Evolutionary conservation across 768 basidiomycete species (phyloP).

Genomic region (Tephrocybe rancida): DNA sequence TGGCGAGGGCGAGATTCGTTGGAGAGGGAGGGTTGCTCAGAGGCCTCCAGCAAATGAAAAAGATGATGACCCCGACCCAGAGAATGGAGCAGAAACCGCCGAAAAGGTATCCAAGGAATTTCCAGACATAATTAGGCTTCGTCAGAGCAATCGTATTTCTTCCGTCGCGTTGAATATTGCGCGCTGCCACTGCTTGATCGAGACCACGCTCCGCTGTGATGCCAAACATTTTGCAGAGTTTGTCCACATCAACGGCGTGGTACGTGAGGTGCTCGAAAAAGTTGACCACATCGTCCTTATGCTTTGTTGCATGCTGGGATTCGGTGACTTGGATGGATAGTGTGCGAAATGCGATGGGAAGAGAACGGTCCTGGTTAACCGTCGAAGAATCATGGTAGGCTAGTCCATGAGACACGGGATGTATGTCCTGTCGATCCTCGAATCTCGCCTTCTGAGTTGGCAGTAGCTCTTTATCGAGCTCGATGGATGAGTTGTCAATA

Average conservation of each 20-base stretch:
- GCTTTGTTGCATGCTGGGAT: conserved; percentile 8
- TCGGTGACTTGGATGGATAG: conserved; percentile 22
- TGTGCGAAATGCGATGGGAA: conserved; percentile 21
- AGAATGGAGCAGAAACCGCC: conserved; percentile 23
- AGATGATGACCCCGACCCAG: conserved; percentile 19
- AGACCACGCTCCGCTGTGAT: conserved; percentile 14
- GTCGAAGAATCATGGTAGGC: conserved; percentile 4
- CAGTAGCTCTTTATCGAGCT: not conserved
- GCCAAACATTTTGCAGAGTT: conserved; percentile 17
- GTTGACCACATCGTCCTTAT: conserved; percentile 13
- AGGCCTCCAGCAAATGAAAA: conserved; percentile 19
- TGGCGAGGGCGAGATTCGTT: conserved; percentile 21
- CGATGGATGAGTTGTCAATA: not conserved
- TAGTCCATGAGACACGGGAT: not conserved
- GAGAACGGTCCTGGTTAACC: conserved; percentile 20
- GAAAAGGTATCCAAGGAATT: conserved; percentile 17
- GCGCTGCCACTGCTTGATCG: conserved; percentile 12
- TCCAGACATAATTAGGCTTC: conserved; percentile 18
- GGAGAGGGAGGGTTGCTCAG: conserved; percentile 14
- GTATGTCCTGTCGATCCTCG: not conserved
- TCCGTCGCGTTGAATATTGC: conserved; percentile 19
- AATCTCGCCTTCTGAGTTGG: not conserved
- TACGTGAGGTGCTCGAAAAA: conserved; percentile 18
- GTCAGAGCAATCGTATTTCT: conserved; percentile 17
- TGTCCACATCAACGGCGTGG: conserved; percentile 12